Evolutionary conservation across 352 stramenopile species (phyloP), one percentile per base, ranked within the genome.

Genomic region (Blastocystis sp.): DNA sequence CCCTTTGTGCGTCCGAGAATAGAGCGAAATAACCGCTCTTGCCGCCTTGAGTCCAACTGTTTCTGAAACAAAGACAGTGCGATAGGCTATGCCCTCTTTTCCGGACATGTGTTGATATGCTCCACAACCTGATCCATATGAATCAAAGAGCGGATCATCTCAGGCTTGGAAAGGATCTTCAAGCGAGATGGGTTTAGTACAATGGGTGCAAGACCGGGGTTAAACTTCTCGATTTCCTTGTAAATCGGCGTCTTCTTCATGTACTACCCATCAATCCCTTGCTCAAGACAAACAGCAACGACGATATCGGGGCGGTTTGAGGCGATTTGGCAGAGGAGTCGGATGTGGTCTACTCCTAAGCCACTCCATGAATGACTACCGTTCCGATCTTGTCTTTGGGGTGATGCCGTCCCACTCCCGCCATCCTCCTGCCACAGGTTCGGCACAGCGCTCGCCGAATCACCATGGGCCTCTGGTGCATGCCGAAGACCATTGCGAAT

Each of bases 241-340:
- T 56, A 56, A 56, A 56, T 7, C 5, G 48, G 48, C 48, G 48
- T 56, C 48, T 56, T 56, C 48, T 56, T 56, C 48, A 56, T 56
- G 48, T 56, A 56, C 48, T 56, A 56, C 14, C 5, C 48, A 14
- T 56, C 48, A 56, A 56, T 7, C 48, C 14, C 48, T 14, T 17
- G 48, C 48, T 7, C 5, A 14, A 56, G 14, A 7, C 5, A 7
- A 17, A 76, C 66, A 45, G 53, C 64, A 60, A 48, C 34, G 2
- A 82, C 74, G 48, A 82, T 82, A 53, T 82, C 53, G 2, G 74
- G 74, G 9, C 53, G 53, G 43, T 82, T 82, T 1, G 48, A 34
- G 48, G 65, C 65, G 17, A 82, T 82, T 45, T 82, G 74, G 21
- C 74, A 82, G 4, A 82, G 74, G 9, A 82, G 23, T 7, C 65